phyloP scores from a whole-genome alignment of 768 basidiomycete genomes.

The Phlebiopsis flavidoalba region DNA sequence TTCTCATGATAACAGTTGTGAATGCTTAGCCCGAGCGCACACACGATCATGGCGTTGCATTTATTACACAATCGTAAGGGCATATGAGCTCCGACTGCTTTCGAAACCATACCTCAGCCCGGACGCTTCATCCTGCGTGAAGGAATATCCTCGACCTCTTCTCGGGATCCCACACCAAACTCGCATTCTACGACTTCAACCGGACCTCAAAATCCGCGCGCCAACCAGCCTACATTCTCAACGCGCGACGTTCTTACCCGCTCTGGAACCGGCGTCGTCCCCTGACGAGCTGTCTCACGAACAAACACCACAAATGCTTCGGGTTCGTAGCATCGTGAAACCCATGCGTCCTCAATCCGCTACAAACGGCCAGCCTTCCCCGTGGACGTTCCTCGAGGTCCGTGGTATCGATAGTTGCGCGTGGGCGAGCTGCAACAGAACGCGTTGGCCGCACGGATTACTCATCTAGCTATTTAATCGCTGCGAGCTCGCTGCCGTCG shows the following conservation, averaged over 20 bases:
- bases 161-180: constrained; percentile 77
- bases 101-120: constrained; percentile 46
- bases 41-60: constrained; percentile 49
- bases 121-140: constrained; percentile 55
- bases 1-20: not conserved
- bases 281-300: constrained; percentile 57
- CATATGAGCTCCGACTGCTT: constrained; percentile 37
- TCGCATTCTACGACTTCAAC: constrained; percentile 94
- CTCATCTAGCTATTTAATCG: too few relatives aligned
- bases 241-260: constrained; percentile 78
- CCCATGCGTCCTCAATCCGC: constrained; percentile 69
- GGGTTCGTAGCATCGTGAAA: constrained; percentile 73
- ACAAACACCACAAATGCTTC: constrained; percentile 58
- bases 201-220: constrained; percentile 60
- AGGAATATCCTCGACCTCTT: constrained; percentile 80
- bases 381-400: constrained; percentile 73
- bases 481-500: constrained; percentile 68
- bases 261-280: constrained; percentile 85
- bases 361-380: constrained; percentile 92
- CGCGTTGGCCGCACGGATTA: too few relatives aligned
- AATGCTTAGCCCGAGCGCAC: constrained; percentile 57
- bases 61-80: constrained; percentile 49
- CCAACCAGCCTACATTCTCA: constrained; percentile 62
- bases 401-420: too few relatives aligned
- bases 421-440: too few relatives aligned